Evolutionary conservation across 768 basidiomycete species (phyloP), one percentile per base, ranked within the genome.

Genomic region (Tremella yokohamensis): DNA sequence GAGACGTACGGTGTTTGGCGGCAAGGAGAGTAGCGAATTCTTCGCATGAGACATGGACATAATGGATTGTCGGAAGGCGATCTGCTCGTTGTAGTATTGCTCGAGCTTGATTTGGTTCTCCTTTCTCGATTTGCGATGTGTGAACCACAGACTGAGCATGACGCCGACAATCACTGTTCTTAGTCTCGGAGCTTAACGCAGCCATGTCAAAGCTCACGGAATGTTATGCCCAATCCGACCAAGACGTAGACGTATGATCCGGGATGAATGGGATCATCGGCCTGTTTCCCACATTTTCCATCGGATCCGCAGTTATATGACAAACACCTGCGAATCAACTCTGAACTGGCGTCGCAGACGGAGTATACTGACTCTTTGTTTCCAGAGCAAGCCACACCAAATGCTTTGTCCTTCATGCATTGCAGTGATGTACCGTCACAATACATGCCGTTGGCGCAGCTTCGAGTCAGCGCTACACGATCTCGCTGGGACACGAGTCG

Each of bases 41-140:
- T 67, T 67, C 19, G 74, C 71, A 16, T 73, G 68, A 18, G 66
- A 69, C 66, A 75, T 68, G 9, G 74, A 70, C 72, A 75, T 72
- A 63, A 75, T 75, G 9, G 68, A 70, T 56, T 75, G 69, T 49
- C 74, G 60, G 48, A 73, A 75, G 12, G 73, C 71, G 47, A 75
- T 69, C 69, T 75, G 49, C 79, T 92, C 90, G 64, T 85, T 85
- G 86, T 90, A 91, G 77, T 92, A 91, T 72, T 90, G 88, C 42
- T 85, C 78, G 64, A 90, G 86, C 76, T 87, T 90, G 78, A 88
- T 85, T 47, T 88, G 85, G 68, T 91, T 89, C 57, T 79, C 76
- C 40, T 85, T 85, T 64, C 90, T 84, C 63, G 87, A 83, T 64
- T 84, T 83, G 39, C 85, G 79, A 66, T 91, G 89, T 7, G 87